Conservation (phyloP, 139 green algal genomes). For the Zygnema cylindricum region DNA sequence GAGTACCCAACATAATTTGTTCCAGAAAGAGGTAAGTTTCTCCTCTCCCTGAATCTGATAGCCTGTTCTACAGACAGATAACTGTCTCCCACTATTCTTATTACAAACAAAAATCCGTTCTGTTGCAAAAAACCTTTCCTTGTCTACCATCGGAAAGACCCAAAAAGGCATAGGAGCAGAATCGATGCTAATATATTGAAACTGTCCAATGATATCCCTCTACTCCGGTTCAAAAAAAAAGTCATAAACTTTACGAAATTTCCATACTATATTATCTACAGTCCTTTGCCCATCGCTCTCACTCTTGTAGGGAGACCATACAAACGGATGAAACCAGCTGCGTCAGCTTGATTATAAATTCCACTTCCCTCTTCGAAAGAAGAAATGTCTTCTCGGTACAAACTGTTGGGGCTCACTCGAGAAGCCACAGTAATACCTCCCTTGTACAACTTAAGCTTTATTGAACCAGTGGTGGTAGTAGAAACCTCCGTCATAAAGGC, state of each 20-base stretch:
- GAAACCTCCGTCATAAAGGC: conserved; percentile 60
- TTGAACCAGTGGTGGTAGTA: conserved; percentile 71
- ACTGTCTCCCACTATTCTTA: too few relatives aligned
- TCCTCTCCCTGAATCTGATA: too few relatives aligned
- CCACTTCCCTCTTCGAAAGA: conserved; percentile 95
- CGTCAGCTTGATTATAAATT: conserved; percentile 84
- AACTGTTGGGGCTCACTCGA: conserved; percentile 71
- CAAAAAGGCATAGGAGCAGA: too few relatives aligned
- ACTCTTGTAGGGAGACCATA: conserved; percentile 64
- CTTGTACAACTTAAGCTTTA: conserved; percentile 94
- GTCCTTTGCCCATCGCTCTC: conserved; percentile 45
- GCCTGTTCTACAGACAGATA: too few relatives aligned
- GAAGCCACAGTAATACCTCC: conserved; percentile 84
- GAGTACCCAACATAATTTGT: too few relatives aligned
- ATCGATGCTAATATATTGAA: too few relatives aligned
- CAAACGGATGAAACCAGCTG: conserved; percentile 91
- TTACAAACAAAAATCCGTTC: too few relatives aligned
- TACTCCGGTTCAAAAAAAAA: too few relatives aligned
- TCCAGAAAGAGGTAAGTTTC: too few relatives aligned
- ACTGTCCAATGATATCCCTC: too few relatives aligned
- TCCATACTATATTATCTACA: conserved; percentile 13
- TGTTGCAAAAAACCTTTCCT: too few relatives aligned
- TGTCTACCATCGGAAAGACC: too few relatives aligned
- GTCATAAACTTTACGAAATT: background rate
- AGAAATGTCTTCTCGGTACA: conserved; percentile 84